Evolutionary conservation across 768 basidiomycete genomes (phyloP), one percentile per base, ranked within the genome.

Genomic region (Macrolepiota albuminosa): DNA sequence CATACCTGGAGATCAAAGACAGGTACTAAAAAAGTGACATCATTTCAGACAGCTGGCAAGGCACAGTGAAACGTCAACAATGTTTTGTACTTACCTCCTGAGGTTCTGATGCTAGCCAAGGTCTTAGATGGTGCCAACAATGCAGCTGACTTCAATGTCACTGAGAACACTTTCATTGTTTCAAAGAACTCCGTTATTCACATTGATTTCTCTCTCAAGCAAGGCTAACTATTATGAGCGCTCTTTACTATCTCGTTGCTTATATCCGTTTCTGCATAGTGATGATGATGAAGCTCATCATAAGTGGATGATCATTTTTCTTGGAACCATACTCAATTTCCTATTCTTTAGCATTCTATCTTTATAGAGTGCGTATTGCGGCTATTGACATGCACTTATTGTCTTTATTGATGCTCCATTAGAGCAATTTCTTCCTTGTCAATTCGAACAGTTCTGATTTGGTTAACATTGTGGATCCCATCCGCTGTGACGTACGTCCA

Each of bases 391-490:
- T 36, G 46, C 13, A 59, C 29, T 18, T 29, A 37, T 11, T 16
- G 16, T 18, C 4, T 29, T 18, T 59, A 33, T 55, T 56, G 14
- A 52, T 13, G 31, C 2, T 52, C 13, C 36, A 39, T 14, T 46
- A 78, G 73, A 76, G 71, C 49, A 61, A 75, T 34, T 79, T 77
- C 67, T 73, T 68, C 62, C 68, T 79, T 24, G 65, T 79, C 60
- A 76, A 79, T 59, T 73, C 65, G 37, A 75, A 72, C 48, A 63
- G 58, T 21, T 61, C 72, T n/a, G 65, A 67, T 4, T n/a, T 39
- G 11, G 63, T 71, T 13, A 76, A 76, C 62, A 70, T 72, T 1
- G 79, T 78, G 24, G 77, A 88, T 67, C 87, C 86, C 1, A 76
- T 83, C 29, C 61, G 59, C 14, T 67, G 70, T 56, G 70, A 71